Percentiles rank a stretch among this genome's conserved stretches.
Evolutionary conservation across 2,329 filamentous ascomycete species (phyloP).

Genomic region (Elsinoe batatas): DNA sequence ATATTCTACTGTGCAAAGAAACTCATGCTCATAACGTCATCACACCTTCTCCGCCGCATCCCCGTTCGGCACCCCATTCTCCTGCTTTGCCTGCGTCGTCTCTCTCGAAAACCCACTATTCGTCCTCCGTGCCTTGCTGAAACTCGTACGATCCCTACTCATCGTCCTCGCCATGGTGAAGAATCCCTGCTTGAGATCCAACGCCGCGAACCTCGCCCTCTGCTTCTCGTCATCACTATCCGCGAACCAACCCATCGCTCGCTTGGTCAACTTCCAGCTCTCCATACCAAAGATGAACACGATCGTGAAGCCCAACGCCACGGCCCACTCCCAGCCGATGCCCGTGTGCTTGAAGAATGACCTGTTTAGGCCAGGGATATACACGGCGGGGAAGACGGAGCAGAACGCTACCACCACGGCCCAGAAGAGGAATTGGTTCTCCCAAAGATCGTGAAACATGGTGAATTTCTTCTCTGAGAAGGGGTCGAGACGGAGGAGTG

Average conservation of each 20-base stretch:
- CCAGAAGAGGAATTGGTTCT: conserved; percentile 35
- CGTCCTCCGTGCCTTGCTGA: conserved; percentile 7
- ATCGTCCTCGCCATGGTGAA: conserved; percentile 12
- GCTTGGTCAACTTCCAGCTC: conserved; percentile 38
- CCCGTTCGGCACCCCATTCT: background rate
- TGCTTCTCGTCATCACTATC: conserved; percentile 9
- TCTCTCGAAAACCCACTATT: conserved; percentile 4
- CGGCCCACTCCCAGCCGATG: conserved; percentile 39
- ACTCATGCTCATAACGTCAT: background rate
- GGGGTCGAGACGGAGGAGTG: conserved; percentile 38
- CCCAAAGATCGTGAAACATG: conserved; percentile 31
- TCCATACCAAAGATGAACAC: conserved; percentile 35
- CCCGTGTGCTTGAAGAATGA: conserved; percentile 37
- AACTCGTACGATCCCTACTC: background rate
- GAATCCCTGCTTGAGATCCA: conserved; percentile 13
- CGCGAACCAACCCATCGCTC: conserved; percentile 16
- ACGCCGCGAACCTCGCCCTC: background rate
- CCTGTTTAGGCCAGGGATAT: conserved; percentile 36
- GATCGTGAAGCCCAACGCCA: conserved; percentile 33
- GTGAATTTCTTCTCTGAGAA: conserved; percentile 19
- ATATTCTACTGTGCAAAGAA: background rate
- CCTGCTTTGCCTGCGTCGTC: conserved; percentile 2
- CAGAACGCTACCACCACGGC: conserved; percentile 32
- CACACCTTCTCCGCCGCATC: conserved; percentile 3
- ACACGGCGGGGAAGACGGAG: conserved; percentile 37